Evolutionary conservation across 495 filamentous ascomycete species (phyloP), one percentile per base, ranked within the genome.

Genomic region (Rostrohypoxylon terebratum): DNA sequence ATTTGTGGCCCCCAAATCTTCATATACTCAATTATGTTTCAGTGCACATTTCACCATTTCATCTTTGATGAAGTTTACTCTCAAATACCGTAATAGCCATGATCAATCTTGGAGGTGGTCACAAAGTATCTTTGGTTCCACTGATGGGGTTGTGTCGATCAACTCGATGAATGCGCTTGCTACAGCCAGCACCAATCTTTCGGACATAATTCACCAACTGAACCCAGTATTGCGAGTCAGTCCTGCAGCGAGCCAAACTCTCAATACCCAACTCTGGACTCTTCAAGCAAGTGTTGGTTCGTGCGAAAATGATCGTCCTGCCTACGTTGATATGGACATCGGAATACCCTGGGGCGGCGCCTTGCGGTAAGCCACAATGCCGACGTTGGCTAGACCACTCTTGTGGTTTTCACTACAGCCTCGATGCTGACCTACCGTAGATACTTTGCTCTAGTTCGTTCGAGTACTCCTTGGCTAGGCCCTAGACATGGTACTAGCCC

Each of bases 401-500:
- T 14, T 31, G 38, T 60, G n/a, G 9, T 61, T 23, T 60, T 36
- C 9, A 48, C 7, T 45, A n/a, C 59, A 25, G 36, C 1, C n/a
- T 10, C 31, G 34, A 23, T 25, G 40, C 77, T 78, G 63, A 82
- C 50, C 33, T 50, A 44, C 38, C 10, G 23, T 53, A 86, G 89
- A 65, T 95, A 93, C 86, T 94, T 97, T 75, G 87, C 93, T 4
- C 80, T 96, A 6, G 90, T 94, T 13, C 89, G 93, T n/a, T 80
- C 91, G 2, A 94, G 90, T 87, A 85, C 83, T 31, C 90, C 94
- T 0, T 98, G 96, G 96, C 83, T 98, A 13, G 93, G 91, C 0
- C 96, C 96, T 20, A 84, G 93, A 14, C 96, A 99, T 79, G 95
- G 95, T 13, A 88, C 85, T 59, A 78, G 82, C 8, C 77, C 81